phyloP scores from a whole-genome alignment of 257 asterid genomes.

The Penstemon eatonii region DNA sequence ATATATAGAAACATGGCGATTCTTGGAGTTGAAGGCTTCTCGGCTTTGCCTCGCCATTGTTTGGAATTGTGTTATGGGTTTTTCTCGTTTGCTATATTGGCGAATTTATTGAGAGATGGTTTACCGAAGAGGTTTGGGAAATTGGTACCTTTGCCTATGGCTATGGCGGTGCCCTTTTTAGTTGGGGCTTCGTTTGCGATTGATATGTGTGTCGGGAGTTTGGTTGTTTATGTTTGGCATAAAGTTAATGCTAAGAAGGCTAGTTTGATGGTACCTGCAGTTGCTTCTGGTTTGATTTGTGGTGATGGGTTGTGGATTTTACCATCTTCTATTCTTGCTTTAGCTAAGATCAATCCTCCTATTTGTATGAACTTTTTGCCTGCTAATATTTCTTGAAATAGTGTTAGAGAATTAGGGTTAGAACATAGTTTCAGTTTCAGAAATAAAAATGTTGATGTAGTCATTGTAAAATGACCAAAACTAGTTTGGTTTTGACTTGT shows the following conservation, averaged over 20 bases:
- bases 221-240: not conserved
- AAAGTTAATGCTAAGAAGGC: not conserved
- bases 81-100: conserved; percentile 1
- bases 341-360: too few relatives aligned
- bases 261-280: not conserved
- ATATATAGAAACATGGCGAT: conserved; percentile 20
- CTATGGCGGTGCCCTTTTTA: conserved; percentile 7
- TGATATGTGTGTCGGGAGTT: not conserved
- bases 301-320: too few relatives aligned
- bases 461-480: too few relatives aligned
- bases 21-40: conserved; percentile 23
- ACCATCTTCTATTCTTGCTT: too few relatives aligned
- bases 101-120: not conserved
- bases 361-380: too few relatives aligned
- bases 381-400: too few relatives aligned
- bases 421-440: too few relatives aligned
- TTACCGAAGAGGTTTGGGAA: not conserved
- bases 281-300: too few relatives aligned
- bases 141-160: conserved; percentile 23
- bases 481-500: too few relatives aligned
- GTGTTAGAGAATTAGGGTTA: too few relatives aligned
- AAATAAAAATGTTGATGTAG: too few relatives aligned
- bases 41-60: conserved; percentile 12
- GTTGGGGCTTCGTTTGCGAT: not conserved
- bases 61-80: conserved; percentile 1